Conservation (phyloP, 2,329 filamentous ascomycete species). For the Beauveria bassiana region DNA sequence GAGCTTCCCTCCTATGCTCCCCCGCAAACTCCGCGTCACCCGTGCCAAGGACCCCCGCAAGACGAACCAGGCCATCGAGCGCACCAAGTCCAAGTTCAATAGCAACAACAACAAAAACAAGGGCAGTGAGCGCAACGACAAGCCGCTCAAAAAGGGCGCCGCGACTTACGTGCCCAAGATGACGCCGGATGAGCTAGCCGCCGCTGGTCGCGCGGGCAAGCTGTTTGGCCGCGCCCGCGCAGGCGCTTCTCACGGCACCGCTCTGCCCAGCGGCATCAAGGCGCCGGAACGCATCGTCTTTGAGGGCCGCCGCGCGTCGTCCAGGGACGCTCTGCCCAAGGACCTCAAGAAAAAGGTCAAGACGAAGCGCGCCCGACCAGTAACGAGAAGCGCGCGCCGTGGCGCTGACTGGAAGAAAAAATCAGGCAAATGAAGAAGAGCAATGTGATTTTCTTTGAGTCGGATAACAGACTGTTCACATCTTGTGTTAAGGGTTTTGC, state of each 20-base stretch:
- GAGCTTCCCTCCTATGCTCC: slow-evolving; percentile 91
- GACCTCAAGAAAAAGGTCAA: slow-evolving; percentile 49
- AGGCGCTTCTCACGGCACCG: slow-evolving; percentile 37
- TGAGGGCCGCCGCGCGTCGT: slow-evolving; percentile 68
- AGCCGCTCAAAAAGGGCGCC: slow-evolving; percentile 19
- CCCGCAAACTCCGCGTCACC: slow-evolving; percentile 74
- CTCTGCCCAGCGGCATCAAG: slow-evolving; percentile 31
- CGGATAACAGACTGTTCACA: not conserved
- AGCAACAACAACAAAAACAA: slow-evolving; percentile 24
- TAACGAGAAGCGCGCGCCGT: slow-evolving; percentile 31
- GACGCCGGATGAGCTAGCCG: slow-evolving; percentile 61
- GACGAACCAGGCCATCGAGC: slow-evolving; percentile 40
- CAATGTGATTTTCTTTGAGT: not conserved
- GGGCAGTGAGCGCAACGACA: not conserved
- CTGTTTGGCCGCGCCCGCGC: slow-evolving; percentile 58
- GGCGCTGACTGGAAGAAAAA: slow-evolving; percentile 38
- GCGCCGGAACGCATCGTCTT: slow-evolving; percentile 68
- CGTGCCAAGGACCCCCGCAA: slow-evolving; percentile 71
- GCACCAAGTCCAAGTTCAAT: slow-evolving; percentile 24
- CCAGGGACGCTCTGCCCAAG: slow-evolving; percentile 56
- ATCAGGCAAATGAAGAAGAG: not conserved
- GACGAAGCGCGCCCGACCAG: slow-evolving; percentile 32
- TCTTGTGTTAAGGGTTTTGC: not conserved
- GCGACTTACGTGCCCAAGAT: slow-evolving; percentile 61
- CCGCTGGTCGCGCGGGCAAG: slow-evolving; percentile 65